Evolutionary conservation across 2,329 filamentous ascomycete species (phyloP).

Genomic region (Trichophyton rubrum): DNA sequence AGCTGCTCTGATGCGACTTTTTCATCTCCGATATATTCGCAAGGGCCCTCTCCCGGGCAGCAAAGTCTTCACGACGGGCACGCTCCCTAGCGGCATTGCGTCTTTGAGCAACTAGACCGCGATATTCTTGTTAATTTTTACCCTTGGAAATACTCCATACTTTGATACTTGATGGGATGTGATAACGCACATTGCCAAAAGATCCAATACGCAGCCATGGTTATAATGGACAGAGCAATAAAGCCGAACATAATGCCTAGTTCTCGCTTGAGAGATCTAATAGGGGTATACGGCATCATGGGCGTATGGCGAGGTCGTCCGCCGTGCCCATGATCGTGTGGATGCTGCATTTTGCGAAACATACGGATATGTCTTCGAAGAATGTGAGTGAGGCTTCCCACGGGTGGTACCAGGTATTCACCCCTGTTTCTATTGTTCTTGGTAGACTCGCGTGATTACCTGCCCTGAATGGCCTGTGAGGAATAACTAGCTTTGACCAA

Average conservation of each 20-base stretch:
- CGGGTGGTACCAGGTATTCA: neutral
- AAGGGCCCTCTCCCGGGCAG: conserved; percentile 3
- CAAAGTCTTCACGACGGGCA: conserved; percentile 23
- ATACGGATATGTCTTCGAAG: neutral
- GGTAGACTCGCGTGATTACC: neutral
- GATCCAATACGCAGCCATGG: conserved; percentile 24
- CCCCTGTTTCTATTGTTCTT: neutral
- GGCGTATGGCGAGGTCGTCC: neutral
- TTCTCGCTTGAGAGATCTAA: conserved; percentile 24
- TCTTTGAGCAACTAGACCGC: conserved; percentile 16
- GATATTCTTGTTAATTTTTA: neutral
- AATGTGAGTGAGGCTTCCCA: neutral
- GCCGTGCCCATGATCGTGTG: neutral
- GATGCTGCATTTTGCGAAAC: neutral
- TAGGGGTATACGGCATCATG: conserved; percentile 20
- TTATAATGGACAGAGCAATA: conserved; percentile 22
- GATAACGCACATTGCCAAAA: conserved; percentile 24
- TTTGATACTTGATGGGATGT: neutral
- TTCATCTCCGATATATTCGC: conserved; percentile 6
- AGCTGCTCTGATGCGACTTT: conserved; percentile 5
- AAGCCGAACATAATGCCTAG: conserved; percentile 31
- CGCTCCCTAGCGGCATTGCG: conserved; percentile 20
- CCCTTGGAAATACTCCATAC: neutral
- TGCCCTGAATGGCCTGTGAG: neutral
- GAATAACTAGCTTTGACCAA: neutral